Conservation (phyloP, 495 filamentous ascomycete species). For the Penicillium angulare region DNA sequence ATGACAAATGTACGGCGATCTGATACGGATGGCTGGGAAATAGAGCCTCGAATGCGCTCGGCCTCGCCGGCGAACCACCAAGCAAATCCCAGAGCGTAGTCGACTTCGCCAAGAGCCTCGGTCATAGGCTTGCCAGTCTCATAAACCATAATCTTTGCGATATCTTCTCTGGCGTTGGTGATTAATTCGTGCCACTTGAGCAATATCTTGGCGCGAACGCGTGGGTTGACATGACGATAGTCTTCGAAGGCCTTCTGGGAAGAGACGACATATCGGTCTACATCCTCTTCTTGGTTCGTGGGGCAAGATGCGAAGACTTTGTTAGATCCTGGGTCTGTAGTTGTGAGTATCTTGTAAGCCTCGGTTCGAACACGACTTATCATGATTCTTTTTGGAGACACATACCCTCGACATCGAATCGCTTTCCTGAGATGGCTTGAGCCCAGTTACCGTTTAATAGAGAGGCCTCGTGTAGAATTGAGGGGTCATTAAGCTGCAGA, state of each 20-base stretch:
- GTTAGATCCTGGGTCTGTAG: no score
- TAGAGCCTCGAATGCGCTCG: conserved; percentile 43
- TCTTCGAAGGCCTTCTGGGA: conserved; percentile 1
- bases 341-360: no score
- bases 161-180: conserved; percentile 37
- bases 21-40: conserved; percentile 30
- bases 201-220: conserved; percentile 19
- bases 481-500: no score
- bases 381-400: no score
- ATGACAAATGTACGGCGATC: conserved; percentile 42
- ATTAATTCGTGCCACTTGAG: conserved; percentile 30
- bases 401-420: no score
- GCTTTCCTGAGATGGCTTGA: no score
- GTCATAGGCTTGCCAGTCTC: conserved; percentile 50
- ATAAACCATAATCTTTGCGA: conserved; percentile 45
- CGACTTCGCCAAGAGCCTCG: conserved; percentile 45
- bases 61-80: conserved; percentile 55
- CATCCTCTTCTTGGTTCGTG: no score
- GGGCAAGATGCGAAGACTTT: no score
- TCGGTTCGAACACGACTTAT: no score
- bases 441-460: no score
- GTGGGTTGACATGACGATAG: conserved; percentile 9
- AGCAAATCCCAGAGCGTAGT: conserved; percentile 46
- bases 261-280: no score
- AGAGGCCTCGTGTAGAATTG: no score